Conservation (phyloP, 2,329 filamentous ascomycete species). For the Penicillium rolfsii region DNA sequence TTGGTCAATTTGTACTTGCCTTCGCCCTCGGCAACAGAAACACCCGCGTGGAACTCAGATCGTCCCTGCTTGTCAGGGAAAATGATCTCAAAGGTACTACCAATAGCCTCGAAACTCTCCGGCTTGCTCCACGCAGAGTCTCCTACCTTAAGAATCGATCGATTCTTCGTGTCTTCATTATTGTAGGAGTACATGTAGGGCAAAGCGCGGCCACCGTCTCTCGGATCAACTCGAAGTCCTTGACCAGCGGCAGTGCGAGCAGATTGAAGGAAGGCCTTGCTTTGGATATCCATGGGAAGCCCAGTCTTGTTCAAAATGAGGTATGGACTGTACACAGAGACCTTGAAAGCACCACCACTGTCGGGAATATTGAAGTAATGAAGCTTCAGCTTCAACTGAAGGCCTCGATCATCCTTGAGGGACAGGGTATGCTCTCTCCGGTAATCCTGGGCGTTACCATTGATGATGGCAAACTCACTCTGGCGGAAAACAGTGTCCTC, state of each 20-base stretch:
- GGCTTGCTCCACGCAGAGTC: constrained; percentile 96
- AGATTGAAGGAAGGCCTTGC: constrained; percentile 84
- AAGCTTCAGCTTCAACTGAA: constrained; percentile 77
- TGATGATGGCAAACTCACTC: constrained; percentile 97
- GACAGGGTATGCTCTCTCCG: constrained; percentile 76
- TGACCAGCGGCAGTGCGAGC: constrained; percentile 84
- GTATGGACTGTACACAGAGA: constrained; percentile 93
- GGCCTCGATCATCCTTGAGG: constrained; percentile 81
- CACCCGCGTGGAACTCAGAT: constrained; percentile 86
- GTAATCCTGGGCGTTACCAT: constrained; percentile 86
- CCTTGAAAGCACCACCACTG: constrained; percentile 92
- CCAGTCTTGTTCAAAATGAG: constrained; percentile 95
- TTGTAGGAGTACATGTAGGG: constrained; percentile 97
- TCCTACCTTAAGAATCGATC: constrained; percentile 82
- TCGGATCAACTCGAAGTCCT: constrained; percentile 60
- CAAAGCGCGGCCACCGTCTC: constrained; percentile 63
- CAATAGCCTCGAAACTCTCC: constrained; percentile 96
- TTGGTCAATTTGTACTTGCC: constrained; percentile 99
- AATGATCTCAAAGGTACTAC: constrained; percentile 85
- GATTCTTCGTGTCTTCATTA: constrained; percentile 86
- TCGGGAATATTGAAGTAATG: constrained; percentile 91
- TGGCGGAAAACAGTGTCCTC: constrained; percentile 93
- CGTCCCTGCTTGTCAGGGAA: constrained; percentile 71
- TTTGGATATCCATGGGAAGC: constrained; percentile 81
- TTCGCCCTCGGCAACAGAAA: constrained; percentile 85